A percentile compares a stretch with the other conserved stretches of the same genome.
phyloP scores from a whole-genome alignment of 2,329 filamentous ascomycete genomes.

The Alternaria sp. region DNA sequence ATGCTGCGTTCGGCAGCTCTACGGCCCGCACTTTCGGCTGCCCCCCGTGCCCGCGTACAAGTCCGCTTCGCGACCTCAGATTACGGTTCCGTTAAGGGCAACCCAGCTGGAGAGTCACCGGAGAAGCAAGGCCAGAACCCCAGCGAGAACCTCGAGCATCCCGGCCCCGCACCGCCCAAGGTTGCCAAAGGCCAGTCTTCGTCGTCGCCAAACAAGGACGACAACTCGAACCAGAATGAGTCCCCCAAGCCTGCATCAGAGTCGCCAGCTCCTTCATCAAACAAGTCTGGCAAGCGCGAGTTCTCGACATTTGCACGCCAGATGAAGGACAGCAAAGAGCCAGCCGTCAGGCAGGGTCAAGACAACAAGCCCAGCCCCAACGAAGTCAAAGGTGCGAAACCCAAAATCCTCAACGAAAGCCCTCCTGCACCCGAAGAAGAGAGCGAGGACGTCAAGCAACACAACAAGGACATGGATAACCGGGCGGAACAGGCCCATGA shows the following conservation, averaged over 20 bases:
- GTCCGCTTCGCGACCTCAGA: constrained; percentile 49
- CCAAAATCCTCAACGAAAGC: constrained; percentile 53
- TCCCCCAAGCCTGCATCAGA: constrained; percentile 15
- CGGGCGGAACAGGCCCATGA: constrained; percentile 54
- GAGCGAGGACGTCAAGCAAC: constrained; percentile 52
- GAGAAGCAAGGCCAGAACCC: constrained; percentile 53
- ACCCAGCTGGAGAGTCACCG: constrained; percentile 55
- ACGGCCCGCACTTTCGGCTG: constrained; percentile 32
- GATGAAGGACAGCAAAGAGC: constrained; percentile 26
- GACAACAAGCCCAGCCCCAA: constrained; percentile 20
- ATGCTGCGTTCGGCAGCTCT: constrained; percentile 39
- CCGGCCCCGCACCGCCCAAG: constrained; percentile 55
- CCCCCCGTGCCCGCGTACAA: constrained; percentile 39
- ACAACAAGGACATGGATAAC: constrained; percentile 56
- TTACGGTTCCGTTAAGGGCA: constrained; percentile 55
- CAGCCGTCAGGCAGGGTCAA: constrained; percentile 20
- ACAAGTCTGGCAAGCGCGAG: constrained; percentile 20
- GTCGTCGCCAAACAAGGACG: constrained; percentile 40
- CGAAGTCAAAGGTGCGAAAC: constrained; percentile 49
- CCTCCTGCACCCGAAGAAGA: constrained; percentile 44
- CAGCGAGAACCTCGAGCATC: constrained; percentile 54
- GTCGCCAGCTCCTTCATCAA: constrained; percentile 16
- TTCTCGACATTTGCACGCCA: constrained; percentile 21
- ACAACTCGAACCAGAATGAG: constrained; percentile 17
- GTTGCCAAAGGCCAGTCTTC: constrained; percentile 47